Base-by-base conservation (phyloP, 441 rosid species). In the Bocquillonia castaneifolia region DNA sequence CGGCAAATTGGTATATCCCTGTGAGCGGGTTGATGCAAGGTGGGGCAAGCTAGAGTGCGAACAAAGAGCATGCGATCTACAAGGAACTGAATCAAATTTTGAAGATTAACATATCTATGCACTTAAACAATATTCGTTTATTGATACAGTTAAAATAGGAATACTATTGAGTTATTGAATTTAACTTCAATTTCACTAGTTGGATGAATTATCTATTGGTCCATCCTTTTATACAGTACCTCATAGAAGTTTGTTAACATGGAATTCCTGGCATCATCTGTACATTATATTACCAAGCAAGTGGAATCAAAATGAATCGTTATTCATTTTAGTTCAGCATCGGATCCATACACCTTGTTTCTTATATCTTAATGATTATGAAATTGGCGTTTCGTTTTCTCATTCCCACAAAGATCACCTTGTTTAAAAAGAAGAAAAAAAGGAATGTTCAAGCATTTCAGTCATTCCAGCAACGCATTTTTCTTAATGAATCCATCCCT, bases 31-130 rank as follows among this genome's bases (percentile, higher is more conserved):
- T 26, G 92, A 91, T 80, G 95, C 97, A 74, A 86, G 96, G 81
- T 93, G 99, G 99, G 98, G 99, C 73, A 93, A 91, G 86, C 87
- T 93, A 31, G 99, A 89, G 14, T 93, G 99, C 39, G 96, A 93
- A 85, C 88, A 89, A 69, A 89, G 83, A 20, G 77, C 77, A 53
- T 93, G 99, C 63, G 97, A 93, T 77, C 74, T 93, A n/a, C 95
- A 79, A 62, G 95, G 97, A 75, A 70, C 80, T 59, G 59, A 80
- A 13, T 55, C 77, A 50, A 67, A 76, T 69, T 54, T 66, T 48
- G 32, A 31, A 60, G 72, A 54, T 26, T 70, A 14, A 26, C 28
- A 60, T 13, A 1, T 10, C 13, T n/a, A 50, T 59, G 8, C 7
- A 26, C 39, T 48, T 54, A 18, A 31, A 34, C 37, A 36, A 18